These are phyloP conservation scores for Magnolia kwangsiensis DNA, from an alignment of 164 flowering plant genomes.

Conservation along the genomic window DNA sequence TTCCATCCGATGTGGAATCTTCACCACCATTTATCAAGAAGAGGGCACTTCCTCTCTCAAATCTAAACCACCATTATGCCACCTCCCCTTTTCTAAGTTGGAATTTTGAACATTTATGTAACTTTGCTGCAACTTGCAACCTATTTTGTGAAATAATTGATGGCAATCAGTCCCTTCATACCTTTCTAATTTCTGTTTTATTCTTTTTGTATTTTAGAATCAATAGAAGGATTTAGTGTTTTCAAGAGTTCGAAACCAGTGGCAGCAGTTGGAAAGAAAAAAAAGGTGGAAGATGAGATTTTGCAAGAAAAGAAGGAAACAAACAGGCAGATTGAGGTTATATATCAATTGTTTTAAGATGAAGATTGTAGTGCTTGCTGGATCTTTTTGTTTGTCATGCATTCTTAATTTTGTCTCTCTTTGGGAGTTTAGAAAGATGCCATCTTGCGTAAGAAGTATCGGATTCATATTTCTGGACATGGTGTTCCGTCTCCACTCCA, in stretches of 20 bases:
- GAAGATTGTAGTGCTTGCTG: no score
- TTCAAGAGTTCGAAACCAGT: constrained; percentile 51
- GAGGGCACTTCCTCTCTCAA: no score
- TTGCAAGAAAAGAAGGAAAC: constrained; percentile 46
- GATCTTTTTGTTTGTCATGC: neutral
- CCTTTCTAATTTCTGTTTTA: neutral
- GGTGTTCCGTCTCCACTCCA: constrained; percentile 75
- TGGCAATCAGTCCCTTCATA: neutral
- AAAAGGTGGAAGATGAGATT: constrained; percentile 17
- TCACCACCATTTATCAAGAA: no score
- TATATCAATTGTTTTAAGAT: neutral
- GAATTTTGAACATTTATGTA: no score
- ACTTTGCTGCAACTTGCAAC: no score
- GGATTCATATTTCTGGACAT: constrained; percentile 68
- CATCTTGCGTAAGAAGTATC: constrained; percentile 59
- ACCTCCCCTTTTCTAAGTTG: no score
- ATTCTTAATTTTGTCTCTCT: neutral
- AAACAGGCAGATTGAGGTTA: constrained; percentile 73
- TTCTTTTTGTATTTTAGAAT: constrained; percentile 27
- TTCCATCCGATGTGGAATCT: no score
- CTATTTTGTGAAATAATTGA: no score
- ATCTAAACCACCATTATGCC: no score
- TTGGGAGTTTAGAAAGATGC: constrained; percentile 53
- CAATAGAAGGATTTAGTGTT: constrained; percentile 67
- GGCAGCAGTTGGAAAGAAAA: constrained; percentile 22